Evolutionary conservation across 1,139 yeast genomes (phyloP), one percentile per base, ranked within the genome.

Genomic region (Diutina ranongensis): DNA sequence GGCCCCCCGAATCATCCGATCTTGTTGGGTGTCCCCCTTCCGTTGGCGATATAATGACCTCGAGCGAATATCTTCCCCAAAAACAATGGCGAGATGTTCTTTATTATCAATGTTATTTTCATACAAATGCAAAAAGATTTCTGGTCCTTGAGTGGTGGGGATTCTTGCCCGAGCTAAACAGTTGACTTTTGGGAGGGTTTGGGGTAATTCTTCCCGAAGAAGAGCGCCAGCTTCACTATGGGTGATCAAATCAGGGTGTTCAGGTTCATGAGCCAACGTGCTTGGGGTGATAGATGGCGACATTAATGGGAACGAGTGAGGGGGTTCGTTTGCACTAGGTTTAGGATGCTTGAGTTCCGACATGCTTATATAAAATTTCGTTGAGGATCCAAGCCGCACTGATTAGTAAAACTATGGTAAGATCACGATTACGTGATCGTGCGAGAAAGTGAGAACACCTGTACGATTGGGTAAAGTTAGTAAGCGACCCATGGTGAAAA

Each of bases 1-100:
- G 2, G 98, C 98, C 21, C 99, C 99, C 54, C 98, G 72, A 15
- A 94, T 87, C 97, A 92, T 92, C 53, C 98, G 67, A 57, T 87
- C 97, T 56, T 78, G 83, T 61, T 88, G 97, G 0, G 95, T 71
- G 54, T 92, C 99, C 41, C 78, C 77, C 0, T 67, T 67, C 45
- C 87, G 68, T 45, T 64, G 64, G 38, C 68, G 74, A 63, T 78
- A 92, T 47, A 94, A 68, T 2, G 89, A 69, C 58, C 75, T 72
- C 3, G 96, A 86, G 52, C 95, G 72, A 45, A 94, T 80, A 54
- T 84, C 84, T 57, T 87, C 95, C 9, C 98, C 97, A 64, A 92
- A 92, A 2, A 92, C 98, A 50, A 94, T 92, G 9, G 98, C 98
- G 55, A 94, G 68, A 63, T 94, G 99, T 63, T 94, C 99, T 62